These are phyloP conservation scores for Xylariaceae sp. DNA, from an alignment of 2,329 filamentous ascomycete species.

Conservation along the genomic window DNA sequence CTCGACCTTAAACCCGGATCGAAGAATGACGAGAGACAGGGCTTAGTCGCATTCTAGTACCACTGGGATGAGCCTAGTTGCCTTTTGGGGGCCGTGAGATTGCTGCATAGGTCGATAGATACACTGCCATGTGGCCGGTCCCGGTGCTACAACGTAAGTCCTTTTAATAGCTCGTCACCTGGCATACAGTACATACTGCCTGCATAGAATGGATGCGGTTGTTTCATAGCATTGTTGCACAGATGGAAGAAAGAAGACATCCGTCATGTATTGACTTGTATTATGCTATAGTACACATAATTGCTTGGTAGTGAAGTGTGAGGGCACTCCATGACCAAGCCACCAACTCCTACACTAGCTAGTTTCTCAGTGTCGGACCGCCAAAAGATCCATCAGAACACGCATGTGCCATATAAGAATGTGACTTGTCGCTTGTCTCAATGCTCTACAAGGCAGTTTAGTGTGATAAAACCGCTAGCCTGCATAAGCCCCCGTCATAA, in stretches of 20 bases:
- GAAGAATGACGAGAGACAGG: not conserved
- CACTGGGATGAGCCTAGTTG: not conserved
- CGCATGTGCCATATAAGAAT: not conserved
- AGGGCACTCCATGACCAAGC: not conserved
- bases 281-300: not conserved
- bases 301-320: not conserved
- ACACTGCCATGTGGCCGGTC: not conserved
- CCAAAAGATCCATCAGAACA: not conserved
- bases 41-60: not conserved
- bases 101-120: slow-evolving; percentile 3
- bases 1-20: not conserved
- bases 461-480: not conserved
- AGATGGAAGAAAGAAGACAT: not conserved
- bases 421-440: not conserved
- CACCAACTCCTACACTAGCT: not conserved
- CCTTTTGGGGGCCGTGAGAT: not conserved
- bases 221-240: not conserved
- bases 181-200: not conserved
- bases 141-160: not conserved
- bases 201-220: not conserved
- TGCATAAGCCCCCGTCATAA: not conserved
- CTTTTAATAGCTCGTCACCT: not conserved
- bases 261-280: not conserved
- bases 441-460: not conserved
- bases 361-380: not conserved